Conservation (phyloP, 1,139 yeast genomes). For the Zygosaccharomyces sapae region DNA sequence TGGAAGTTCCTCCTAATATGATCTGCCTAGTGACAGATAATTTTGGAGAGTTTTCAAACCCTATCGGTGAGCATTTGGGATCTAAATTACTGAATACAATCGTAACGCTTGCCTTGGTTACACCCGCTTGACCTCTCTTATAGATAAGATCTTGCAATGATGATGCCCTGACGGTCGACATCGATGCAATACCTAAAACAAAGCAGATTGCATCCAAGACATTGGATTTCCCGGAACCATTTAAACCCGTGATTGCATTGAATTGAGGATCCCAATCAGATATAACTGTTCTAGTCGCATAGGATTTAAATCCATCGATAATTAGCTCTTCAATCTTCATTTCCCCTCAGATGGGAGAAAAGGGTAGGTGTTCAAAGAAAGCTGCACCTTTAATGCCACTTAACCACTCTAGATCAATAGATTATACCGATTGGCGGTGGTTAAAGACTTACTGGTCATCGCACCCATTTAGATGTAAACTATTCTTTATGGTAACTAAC, state of each 20-base stretch:
- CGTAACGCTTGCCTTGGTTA: constrained; percentile 93
- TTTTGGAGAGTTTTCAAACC: constrained; percentile 73
- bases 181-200: constrained; percentile 92
- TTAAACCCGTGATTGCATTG: constrained; percentile 95
- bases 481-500: neutral
- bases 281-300: constrained; percentile 94
- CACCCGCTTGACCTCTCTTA: constrained; percentile 97
- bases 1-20: constrained; percentile 85
- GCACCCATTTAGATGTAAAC: neutral
- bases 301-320: constrained; percentile 96
- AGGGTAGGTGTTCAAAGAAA: neutral
- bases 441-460: neutral
- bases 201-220: constrained; percentile 95
- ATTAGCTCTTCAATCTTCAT: constrained; percentile 96
- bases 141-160: constrained; percentile 90
- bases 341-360: neutral
- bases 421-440: neutral
- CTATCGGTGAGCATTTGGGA: constrained; percentile 72
- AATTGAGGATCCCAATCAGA: constrained; percentile 95
- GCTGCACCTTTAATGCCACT: neutral
- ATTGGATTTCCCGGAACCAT: constrained; percentile 96
- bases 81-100: constrained; percentile 89
- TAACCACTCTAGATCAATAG: neutral
- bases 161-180: constrained; percentile 91
- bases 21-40: constrained; percentile 92